A percentile compares a stretch with the other conserved stretches of the same genome.
These are phyloP conservation scores for Papiliotrema laurentii DNA, from an alignment of 1,284 basidiomycete genomes.

Conservation along the genomic window DNA sequence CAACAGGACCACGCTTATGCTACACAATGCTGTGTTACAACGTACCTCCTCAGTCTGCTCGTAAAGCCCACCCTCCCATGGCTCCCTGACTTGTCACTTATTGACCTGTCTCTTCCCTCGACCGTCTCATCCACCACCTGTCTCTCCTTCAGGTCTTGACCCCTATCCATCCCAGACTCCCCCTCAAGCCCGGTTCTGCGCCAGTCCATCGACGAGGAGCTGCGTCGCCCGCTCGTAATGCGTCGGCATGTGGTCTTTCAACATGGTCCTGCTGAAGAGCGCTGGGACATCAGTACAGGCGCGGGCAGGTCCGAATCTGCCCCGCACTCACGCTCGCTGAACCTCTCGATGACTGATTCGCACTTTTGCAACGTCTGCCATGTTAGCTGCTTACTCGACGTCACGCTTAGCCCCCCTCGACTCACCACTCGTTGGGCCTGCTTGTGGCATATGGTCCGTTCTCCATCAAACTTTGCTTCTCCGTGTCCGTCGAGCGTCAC, in stretches of 20 bases:
- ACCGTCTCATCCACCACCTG: no score
- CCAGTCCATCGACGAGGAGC: constrained; percentile 36
- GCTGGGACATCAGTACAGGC: constrained; percentile 16
- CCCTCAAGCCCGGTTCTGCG: no score
- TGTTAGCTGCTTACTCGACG: constrained; percentile 2
- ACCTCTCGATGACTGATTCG: constrained; percentile 50
- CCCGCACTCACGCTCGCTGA: constrained; percentile 50
- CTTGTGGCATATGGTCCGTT: constrained; percentile 13
- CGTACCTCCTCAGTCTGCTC: no score
- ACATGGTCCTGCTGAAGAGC: constrained; percentile 42
- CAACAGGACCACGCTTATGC: no score
- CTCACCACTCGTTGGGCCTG: constrained; percentile 49
- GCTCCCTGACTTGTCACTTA: no score
- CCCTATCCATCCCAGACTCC: no score
- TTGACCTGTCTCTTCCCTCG: no score
- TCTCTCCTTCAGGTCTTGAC: no score
- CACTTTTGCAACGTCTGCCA: constrained; percentile 44
- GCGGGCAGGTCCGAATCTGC: not conserved
- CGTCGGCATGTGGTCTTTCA: constrained; percentile 45
- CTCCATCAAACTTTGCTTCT: not conserved
- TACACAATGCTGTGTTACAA: no score
- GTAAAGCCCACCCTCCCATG: no score
- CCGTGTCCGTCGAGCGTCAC: constrained; percentile 24
- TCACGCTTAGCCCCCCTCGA: not conserved
- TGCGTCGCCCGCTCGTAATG: constrained; percentile 43